Conservation (phyloP, 1,139 yeast species). For the Suhomyces choctaworum region DNA sequence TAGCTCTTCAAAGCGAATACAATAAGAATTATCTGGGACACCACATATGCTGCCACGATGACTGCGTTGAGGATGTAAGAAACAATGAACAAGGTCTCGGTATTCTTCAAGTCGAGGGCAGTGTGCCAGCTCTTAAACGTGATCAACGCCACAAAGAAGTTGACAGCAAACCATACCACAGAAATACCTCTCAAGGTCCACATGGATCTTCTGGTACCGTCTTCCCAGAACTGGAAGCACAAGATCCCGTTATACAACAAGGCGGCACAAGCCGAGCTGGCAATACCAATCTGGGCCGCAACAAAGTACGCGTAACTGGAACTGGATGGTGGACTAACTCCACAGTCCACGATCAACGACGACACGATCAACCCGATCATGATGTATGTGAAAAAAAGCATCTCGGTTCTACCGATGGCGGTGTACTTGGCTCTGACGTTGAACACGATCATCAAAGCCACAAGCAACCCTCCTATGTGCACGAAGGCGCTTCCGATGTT, state of each 20-base stretch:
- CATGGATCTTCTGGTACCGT: constrained; percentile 73
- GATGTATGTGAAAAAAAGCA: constrained; percentile 70
- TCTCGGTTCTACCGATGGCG: constrained; percentile 89
- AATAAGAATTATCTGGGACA: constrained; percentile 72
- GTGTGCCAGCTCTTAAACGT: constrained; percentile 74
- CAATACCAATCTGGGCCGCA: constrained; percentile 72
- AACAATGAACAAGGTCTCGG: constrained; percentile 67
- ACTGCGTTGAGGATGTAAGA: constrained; percentile 71
- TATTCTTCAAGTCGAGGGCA: constrained; percentile 41
- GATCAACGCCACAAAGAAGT: constrained; percentile 65
- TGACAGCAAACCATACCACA: constrained; percentile 54
- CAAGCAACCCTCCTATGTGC: constrained; percentile 69
- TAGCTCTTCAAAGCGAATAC: constrained; percentile 65
- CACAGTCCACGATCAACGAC: constrained; percentile 82
- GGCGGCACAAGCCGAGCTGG: constrained; percentile 69
- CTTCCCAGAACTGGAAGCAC: constrained; percentile 92
- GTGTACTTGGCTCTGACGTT: constrained; percentile 83
- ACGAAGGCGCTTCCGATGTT: constrained; percentile 89
- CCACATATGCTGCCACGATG: constrained; percentile 59
- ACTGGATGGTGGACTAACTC: constrained; percentile 87
- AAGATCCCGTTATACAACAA: constrained; percentile 73
- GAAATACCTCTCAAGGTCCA: constrained; percentile 53
- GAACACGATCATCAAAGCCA: constrained; percentile 71
- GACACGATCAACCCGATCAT: constrained; percentile 58
- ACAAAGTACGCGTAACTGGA: constrained; percentile 77